phyloP scores from a whole-genome alignment of 2,329 filamentous ascomycete species.

The Lecanicillium sp. region DNA sequence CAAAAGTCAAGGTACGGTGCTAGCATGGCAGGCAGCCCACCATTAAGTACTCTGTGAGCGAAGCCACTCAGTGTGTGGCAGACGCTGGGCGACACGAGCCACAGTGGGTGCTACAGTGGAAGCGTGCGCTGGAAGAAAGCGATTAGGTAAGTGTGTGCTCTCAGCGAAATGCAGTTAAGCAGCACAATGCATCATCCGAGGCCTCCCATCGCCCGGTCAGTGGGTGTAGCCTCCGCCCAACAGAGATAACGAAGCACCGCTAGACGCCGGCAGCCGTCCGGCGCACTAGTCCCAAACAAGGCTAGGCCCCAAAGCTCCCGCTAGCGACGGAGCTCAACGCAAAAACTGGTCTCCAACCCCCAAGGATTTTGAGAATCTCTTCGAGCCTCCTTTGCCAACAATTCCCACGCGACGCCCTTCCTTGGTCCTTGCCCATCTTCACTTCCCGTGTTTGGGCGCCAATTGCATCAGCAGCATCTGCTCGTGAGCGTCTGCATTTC shows the following conservation, averaged over 20 bases:
- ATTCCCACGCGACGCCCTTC: conserved; percentile 9
- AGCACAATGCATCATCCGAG: conserved; percentile 7
- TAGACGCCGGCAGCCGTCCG: conserved; percentile 10
- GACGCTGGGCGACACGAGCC: too few species aligned
- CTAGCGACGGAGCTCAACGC: conserved; percentile 10
- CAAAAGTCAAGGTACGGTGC: too few species aligned
- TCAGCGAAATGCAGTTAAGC: conserved; percentile 6
- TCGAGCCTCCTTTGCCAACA: conserved; percentile 8
- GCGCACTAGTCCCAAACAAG: conserved; percentile 4
- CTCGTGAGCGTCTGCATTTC: background rate
- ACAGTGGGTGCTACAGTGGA: too few species aligned
- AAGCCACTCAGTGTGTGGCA: too few species aligned
- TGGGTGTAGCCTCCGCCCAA: too few species aligned
- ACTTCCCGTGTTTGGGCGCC: conserved; percentile 1
- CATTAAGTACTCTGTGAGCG: too few species aligned
- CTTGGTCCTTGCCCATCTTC: conserved; percentile 4
- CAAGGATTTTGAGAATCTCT: conserved; percentile 8
- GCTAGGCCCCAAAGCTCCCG: conserved; percentile 8
- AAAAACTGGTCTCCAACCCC: conserved; percentile 10
- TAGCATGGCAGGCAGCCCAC: too few species aligned
- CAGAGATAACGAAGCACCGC: conserved; percentile 1
- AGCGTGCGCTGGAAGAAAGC: too few species aligned
- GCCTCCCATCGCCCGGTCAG: background rate
- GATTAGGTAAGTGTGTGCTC: too few species aligned
- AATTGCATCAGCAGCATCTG: conserved; percentile 5